Conservation (phyloP, 148 eudicot species). For the Rhododendron vialii region DNA sequence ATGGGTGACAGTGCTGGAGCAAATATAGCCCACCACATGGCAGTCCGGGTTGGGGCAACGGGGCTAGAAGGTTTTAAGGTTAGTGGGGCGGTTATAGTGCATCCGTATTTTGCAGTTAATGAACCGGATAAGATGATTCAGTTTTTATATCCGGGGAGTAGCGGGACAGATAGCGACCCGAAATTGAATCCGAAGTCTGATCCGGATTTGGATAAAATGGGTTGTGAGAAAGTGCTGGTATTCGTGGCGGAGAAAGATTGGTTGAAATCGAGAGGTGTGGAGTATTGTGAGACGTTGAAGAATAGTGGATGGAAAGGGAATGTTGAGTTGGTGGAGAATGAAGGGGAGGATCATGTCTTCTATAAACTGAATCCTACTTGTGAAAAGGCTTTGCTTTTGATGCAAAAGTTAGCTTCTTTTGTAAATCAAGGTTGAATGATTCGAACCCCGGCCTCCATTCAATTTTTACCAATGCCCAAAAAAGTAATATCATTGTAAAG, state of each 20-base stretch:
- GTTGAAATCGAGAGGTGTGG: no score
- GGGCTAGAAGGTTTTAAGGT: background rate
- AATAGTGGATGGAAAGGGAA: no score
- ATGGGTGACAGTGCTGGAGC: conserved; percentile 43
- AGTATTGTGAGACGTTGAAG: no score
- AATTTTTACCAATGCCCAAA: no score
- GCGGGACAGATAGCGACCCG: conserved; percentile 26
- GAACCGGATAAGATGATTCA: no score
- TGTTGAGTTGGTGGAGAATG: no score
- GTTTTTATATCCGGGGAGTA: conserved; percentile 13
- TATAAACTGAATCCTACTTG: no score
- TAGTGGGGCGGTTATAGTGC: conserved; percentile 20
- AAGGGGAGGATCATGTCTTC: no score
- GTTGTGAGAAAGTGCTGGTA: conserved; percentile 27
- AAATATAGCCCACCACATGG: conserved; percentile 30
- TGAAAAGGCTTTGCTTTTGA: no score
- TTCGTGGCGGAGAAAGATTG: conserved; percentile 32
- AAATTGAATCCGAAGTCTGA: conserved; percentile 35
- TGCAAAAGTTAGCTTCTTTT: background rate
- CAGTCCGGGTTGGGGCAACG: conserved; percentile 12
- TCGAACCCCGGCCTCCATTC: no score
- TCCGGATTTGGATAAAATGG: conserved; percentile 20
- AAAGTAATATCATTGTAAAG: no score
- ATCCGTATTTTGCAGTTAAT: conserved; percentile 15
- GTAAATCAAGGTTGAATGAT: conserved; percentile 7